These are phyloP conservation scores for Aureobasidium melanogenum DNA, from an alignment of 2,329 filamentous ascomycete genomes.

Conservation along the genomic window DNA sequence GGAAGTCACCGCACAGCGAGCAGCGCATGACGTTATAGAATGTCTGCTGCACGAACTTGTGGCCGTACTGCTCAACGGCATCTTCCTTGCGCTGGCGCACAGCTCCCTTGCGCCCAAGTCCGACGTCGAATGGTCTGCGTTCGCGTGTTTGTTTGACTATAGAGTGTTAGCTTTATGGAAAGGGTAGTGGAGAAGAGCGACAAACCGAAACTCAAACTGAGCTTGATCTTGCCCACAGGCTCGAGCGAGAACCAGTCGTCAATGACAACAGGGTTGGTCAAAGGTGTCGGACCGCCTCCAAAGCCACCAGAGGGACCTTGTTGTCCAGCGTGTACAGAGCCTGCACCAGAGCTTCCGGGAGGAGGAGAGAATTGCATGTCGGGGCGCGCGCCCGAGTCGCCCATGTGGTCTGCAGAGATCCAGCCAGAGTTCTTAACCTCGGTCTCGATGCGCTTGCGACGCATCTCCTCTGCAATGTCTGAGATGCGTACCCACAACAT, in stretches of 20 bases:
- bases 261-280: constrained; percentile 53
- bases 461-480: constrained; percentile 95
- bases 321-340: constrained; percentile 22
- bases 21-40: constrained; percentile 99
- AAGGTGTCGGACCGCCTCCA: constrained; percentile 34
- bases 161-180: not conserved
- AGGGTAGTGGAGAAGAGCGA: not conserved
- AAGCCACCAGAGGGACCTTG: constrained; percentile 23
- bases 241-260: constrained; percentile 97
- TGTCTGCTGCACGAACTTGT: constrained; percentile 97
- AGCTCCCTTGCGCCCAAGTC: constrained; percentile 88
- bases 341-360: constrained; percentile 30
- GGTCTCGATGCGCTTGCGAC: constrained; percentile 91
- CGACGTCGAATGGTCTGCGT: constrained; percentile 72
- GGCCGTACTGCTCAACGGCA: constrained; percentile 95
- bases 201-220: constrained; percentile 75
- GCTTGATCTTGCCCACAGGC: constrained; percentile 82
- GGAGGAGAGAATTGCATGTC: constrained; percentile 45
- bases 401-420: constrained; percentile 97
- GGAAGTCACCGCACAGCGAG: constrained; percentile 91
- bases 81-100: constrained; percentile 97
- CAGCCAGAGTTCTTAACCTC: constrained; percentile 92
- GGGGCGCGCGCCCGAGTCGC: constrained; percentile 43
- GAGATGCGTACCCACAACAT: constrained; percentile 95
- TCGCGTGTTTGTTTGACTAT: constrained; percentile 77